Base-by-base conservation (phyloP, 495 filamentous ascomycete genomes). In the Penicillium cosmopolitanum region DNA sequence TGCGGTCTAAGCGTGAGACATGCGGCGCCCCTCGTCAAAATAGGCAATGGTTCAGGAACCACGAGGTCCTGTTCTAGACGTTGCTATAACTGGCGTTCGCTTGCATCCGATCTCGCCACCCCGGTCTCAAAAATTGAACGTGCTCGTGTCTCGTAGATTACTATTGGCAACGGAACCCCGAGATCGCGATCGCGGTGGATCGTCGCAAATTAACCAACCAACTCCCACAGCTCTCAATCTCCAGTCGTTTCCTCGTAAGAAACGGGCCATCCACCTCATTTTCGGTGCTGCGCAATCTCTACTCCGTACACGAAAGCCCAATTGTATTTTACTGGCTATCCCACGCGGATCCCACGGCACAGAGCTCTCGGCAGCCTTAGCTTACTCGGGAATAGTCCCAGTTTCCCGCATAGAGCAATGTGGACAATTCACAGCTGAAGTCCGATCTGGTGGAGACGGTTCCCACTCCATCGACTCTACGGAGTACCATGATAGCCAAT, bases 371-470 rank as follows among this genome's bases (percentile, higher is more conserved):
- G 42, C 60, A 54, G 21, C 33, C 55, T 16, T 57, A 40, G 35
- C 53, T 57, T n/a, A 16, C 21, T 40, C 7, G 16, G 48, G 53
- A 9, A 53, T 53, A 42, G 28, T 36, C 44, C 44, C 50, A n/a
- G 51, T 15, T 18, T 43, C 16, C 36, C 55, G 43, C 25, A 53
- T 53, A 43, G 23, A 56, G 33, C 8, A 44, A 59, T 51, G 57
- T 66, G 61, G 55, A 60, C 57, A 56, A 34, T 44, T 18, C 55
- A 53, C 38, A 58, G 55, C 57, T 61, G 61, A 66, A 57, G 52
- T 47, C 36, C 61, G 65, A 67, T 67, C 65, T 42, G 21, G 65
- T 67, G 65, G 65, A 48, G 61, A 56, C 48, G 0, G 19, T 44
- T 16, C 48, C 46, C 52, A 59, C 53, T 47, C 38, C 48, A 51